Evolutionary conservation across 2,329 filamentous ascomycete genomes (phyloP).

Genomic region (Tetracladium maxilliforme): DNA sequence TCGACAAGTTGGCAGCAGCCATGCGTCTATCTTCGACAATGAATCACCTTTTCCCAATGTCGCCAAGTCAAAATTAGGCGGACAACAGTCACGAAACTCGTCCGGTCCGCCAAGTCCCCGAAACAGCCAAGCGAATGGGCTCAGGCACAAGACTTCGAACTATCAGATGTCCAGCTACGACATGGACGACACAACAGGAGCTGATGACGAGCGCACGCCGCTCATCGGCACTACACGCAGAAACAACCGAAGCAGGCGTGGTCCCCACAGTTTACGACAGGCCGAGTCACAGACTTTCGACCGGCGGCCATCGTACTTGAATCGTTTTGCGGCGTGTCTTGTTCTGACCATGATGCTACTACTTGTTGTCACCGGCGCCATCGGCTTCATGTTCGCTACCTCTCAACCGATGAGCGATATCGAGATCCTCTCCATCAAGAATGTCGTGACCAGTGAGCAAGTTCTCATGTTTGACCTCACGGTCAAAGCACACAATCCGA

Average conservation of each 20-base stretch:
- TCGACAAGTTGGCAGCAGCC: slow-evolving; percentile 49
- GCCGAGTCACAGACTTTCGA: slow-evolving; percentile 60
- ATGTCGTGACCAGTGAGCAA: slow-evolving; percentile 85
- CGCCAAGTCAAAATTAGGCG: slow-evolving; percentile 45
- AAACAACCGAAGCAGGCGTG: slow-evolving; percentile 34
- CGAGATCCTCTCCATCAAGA: slow-evolving; percentile 65
- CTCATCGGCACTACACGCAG: slow-evolving; percentile 56
- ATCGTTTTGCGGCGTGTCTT: slow-evolving; percentile 73
- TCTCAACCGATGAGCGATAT: slow-evolving; percentile 77
- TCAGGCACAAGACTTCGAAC: no score
- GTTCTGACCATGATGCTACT: slow-evolving; percentile 71
- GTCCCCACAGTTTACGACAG: slow-evolving; percentile 45
- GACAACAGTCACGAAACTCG: slow-evolving; percentile 43
- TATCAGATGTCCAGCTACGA: slow-evolving; percentile 59
- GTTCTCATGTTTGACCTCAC: slow-evolving; percentile 89
- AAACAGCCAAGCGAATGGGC: no score
- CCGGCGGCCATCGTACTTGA: slow-evolving; percentile 45
- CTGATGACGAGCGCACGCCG: slow-evolving; percentile 80
- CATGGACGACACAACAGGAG: slow-evolving; percentile 64
- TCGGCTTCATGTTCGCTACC: slow-evolving; percentile 81
- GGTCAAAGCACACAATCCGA: slow-evolving; percentile 82
- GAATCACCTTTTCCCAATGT: slow-evolving; percentile 66
- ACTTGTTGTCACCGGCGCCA: slow-evolving; percentile 68
- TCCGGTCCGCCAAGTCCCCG: slow-evolving; percentile 57
- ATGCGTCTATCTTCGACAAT: slow-evolving; percentile 60